A percentile compares a stretch with the other conserved stretches of the same genome.
phyloP scores from a whole-genome alignment of 192 early-diverging fungal genomes.

The Coemansia sp. region DNA sequence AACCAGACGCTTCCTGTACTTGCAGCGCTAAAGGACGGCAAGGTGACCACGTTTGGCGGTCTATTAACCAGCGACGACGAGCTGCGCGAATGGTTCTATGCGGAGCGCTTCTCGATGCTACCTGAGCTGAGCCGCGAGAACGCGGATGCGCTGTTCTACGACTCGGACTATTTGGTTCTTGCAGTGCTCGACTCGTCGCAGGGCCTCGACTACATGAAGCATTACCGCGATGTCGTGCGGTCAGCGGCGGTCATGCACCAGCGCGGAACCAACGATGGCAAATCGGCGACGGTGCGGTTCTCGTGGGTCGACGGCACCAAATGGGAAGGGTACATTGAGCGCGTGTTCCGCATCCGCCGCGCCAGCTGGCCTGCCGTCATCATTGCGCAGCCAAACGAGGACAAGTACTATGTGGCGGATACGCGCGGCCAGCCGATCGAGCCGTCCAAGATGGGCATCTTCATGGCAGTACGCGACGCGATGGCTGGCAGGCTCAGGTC shows the following conservation, averaged over 20 bases:
- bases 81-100: slow-evolving; percentile 62
- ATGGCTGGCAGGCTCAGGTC: slow-evolving; percentile 37
- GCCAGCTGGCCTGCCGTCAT: slow-evolving; percentile 46
- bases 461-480: slow-evolving; percentile 44
- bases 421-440: slow-evolving; percentile 27
- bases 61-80: slow-evolving; percentile 37
- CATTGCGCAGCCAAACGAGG: slow-evolving; percentile 56
- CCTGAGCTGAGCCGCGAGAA: slow-evolving; percentile 65
- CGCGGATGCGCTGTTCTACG: slow-evolving; percentile 66
- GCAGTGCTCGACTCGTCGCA: slow-evolving; percentile 58
- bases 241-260: slow-evolving; percentile 37
- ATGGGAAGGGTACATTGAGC: slow-evolving; percentile 61
- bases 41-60: slow-evolving; percentile 23
- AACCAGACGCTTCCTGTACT: slow-evolving; percentile 50
- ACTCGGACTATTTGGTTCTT: slow-evolving; percentile 64
- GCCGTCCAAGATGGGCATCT: slow-evolving; percentile 40
- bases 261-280: background rate
- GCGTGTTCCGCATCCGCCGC: slow-evolving; percentile 52
- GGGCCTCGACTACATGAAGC: slow-evolving; percentile 17
- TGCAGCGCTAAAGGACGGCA: slow-evolving; percentile 64
- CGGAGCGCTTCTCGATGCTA: slow-evolving; percentile 66
- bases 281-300: slow-evolving; percentile 51
- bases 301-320: slow-evolving; percentile 63
- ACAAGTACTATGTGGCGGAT: slow-evolving; percentile 39
- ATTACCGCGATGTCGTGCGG: slow-evolving; percentile 21